Evolutionary conservation across 1,139 yeast species (phyloP).

Genomic region (Arxiozyma slooffiae): DNA sequence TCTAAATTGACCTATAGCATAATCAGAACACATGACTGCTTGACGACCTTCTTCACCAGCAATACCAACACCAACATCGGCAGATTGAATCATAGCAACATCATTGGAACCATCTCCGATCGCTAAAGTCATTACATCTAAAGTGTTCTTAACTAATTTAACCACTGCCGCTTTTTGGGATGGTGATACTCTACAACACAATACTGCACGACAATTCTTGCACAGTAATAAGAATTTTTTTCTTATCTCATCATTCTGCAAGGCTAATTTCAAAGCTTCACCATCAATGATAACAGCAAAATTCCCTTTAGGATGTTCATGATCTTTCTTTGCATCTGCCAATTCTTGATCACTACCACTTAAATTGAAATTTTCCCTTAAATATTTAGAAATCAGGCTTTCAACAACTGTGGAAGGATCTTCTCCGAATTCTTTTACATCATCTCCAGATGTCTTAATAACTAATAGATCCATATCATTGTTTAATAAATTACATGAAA

Average conservation of each 20-base stretch:
- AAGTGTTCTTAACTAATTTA: conserved; percentile 69
- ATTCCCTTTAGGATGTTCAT: conserved; percentile 65
- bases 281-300: conserved; percentile 90
- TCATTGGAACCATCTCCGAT: conserved; percentile 98
- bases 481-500: conserved; percentile 82
- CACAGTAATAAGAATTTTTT: conserved; percentile 74
- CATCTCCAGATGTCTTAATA: conserved; percentile 42
- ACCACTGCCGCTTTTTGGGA: conserved; percentile 96
- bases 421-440: conserved; percentile 33
- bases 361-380: conserved; percentile 53
- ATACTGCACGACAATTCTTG: conserved; percentile 86
- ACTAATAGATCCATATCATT: conserved; percentile 81
- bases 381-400: conserved; percentile 48
- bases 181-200: conserved; percentile 95
- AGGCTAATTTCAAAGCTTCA: conserved; percentile 70
- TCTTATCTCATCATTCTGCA: conserved; percentile 45
- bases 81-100: conserved; percentile 97
- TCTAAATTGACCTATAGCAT: conserved; percentile 91
- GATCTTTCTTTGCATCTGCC: conserved; percentile 62
- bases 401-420: conserved; percentile 38
- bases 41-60: conserved; percentile 98
- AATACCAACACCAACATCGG: conserved; percentile 96
- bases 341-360: conserved; percentile 45
- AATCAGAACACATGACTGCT: conserved; percentile 96
- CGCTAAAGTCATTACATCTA: conserved; percentile 82